Conservation (phyloP, 192 early-diverging fungal species). For the Backusella tarrabulga region DNA sequence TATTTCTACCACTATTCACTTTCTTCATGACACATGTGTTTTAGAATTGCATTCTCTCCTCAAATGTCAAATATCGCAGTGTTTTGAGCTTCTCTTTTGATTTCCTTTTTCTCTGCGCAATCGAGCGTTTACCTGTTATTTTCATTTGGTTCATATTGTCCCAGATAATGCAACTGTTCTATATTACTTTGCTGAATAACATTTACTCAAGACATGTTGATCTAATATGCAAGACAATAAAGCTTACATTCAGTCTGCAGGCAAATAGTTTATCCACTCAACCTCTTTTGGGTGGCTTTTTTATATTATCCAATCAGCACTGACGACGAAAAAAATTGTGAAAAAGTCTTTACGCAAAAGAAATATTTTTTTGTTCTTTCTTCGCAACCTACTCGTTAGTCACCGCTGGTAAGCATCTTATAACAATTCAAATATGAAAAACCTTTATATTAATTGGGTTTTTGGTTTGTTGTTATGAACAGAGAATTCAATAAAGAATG, state of each 20-base stretch:
- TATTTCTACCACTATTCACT: too few relatives aligned
- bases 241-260: neutral
- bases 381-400: slow-evolving; percentile 25
- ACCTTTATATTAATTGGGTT: neutral
- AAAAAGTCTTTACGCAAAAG: slow-evolving; percentile 7
- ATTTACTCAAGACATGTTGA: too few relatives aligned
- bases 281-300: slow-evolving; percentile 13
- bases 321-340: slow-evolving; percentile 13
- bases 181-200: too few relatives aligned
- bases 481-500: slow-evolving; percentile 33
- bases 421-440: neutral
- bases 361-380: slow-evolving; percentile 10
- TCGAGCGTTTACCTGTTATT: too few relatives aligned
- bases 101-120: too few relatives aligned
- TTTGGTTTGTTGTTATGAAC: neutral
- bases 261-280: neutral
- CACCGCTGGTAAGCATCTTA: slow-evolving; percentile 30
- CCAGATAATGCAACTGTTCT: too few relatives aligned
- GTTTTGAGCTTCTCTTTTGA: too few relatives aligned
- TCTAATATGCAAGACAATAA: too few relatives aligned
- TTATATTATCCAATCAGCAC: slow-evolving; percentile 12
- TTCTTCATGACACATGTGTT: too few relatives aligned
- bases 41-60: too few relatives aligned
- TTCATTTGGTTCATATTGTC: too few relatives aligned
- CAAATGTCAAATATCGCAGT: too few relatives aligned